Evolutionary conservation across 2,329 filamentous ascomycete genomes (phyloP).

Genomic region (Fusarium foetens): DNA sequence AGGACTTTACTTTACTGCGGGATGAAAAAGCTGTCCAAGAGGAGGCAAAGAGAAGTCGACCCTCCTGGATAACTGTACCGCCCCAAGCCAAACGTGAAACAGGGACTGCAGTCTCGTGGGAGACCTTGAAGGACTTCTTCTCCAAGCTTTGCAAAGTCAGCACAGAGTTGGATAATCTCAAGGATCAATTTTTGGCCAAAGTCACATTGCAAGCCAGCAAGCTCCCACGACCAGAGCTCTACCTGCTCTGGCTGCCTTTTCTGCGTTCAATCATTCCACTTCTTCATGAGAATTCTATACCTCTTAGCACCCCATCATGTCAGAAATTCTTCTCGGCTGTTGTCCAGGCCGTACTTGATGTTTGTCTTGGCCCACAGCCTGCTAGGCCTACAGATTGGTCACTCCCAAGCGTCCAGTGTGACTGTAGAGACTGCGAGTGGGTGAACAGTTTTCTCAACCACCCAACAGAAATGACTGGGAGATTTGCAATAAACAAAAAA

Average conservation of each 20-base stretch:
- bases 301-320: constrained; percentile 31
- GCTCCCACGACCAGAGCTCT: constrained; percentile 32
- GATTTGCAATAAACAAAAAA: constrained; percentile 27
- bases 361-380: constrained; percentile 38
- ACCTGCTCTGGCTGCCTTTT: constrained; percentile 47
- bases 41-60: neutral
- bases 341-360: constrained; percentile 37
- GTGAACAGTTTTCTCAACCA: constrained; percentile 46
- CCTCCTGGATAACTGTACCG: neutral
- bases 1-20: neutral
- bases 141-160: constrained; percentile 10
- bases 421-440: constrained; percentile 39
- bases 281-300: constrained; percentile 10
- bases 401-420: constrained; percentile 23
- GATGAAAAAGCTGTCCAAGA: neutral
- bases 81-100: neutral
- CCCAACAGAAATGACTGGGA: neutral
- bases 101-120: neutral
- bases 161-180: constrained; percentile 31
- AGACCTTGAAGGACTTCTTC: constrained; percentile 17
- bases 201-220: constrained; percentile 16
- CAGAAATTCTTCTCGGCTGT: constrained; percentile 40
- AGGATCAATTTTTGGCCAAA: constrained; percentile 30
- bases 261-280: constrained; percentile 34
- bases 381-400: neutral